Evolutionary conservation across 75 land plant genomes (phyloP).

Genomic region (Pinus tabuliformis): DNA sequence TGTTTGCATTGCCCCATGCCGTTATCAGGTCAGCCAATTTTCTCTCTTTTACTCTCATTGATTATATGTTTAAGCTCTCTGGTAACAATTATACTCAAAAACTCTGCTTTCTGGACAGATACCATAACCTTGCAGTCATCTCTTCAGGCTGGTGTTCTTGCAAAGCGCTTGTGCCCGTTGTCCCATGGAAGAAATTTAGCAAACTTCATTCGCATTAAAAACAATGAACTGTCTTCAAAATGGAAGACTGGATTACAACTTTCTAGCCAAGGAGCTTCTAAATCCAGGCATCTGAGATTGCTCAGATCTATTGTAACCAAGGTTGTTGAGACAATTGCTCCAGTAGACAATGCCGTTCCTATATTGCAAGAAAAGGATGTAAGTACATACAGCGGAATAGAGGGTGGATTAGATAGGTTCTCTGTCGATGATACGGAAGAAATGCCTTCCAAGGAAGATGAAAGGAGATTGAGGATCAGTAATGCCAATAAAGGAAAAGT

Average conservation of each 20-base stretch:
- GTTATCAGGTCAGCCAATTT: background rate
- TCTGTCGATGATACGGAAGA: slow-evolving; percentile 25
- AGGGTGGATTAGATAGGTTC: slow-evolving; percentile 2
- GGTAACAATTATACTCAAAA: background rate
- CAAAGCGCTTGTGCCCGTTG: slow-evolving; percentile 12
- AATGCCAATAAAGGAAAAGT: slow-evolving; percentile 79
- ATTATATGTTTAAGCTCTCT: background rate
- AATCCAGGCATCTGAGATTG: background rate
- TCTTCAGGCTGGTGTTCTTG: slow-evolving; percentile 6
- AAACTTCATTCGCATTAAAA: slow-evolving; percentile 7
- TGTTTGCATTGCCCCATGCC: background rate
- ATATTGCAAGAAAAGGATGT: slow-evolving; percentile 3
- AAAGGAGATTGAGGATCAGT: slow-evolving; percentile 66
- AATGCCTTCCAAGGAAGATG: slow-evolving; percentile 40
- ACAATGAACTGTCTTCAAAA: slow-evolving; percentile 13
- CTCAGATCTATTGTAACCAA: slow-evolving; percentile 11
- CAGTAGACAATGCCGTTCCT: background rate
- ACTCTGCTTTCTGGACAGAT: slow-evolving; percentile 21
- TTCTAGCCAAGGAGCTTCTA: slow-evolving; percentile 2
- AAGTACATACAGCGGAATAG: slow-evolving; percentile 3
- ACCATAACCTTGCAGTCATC: slow-evolving; percentile 25
- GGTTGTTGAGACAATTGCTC: slow-evolving; percentile 34
- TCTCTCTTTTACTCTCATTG: background rate
- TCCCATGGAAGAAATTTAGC: slow-evolving; percentile 1
- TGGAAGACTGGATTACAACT: slow-evolving; percentile 17